These are phyloP conservation scores for Rhizomucor miehei DNA, from an alignment of 371 early-diverging fungal genomes.

Conservation along the genomic window DNA sequence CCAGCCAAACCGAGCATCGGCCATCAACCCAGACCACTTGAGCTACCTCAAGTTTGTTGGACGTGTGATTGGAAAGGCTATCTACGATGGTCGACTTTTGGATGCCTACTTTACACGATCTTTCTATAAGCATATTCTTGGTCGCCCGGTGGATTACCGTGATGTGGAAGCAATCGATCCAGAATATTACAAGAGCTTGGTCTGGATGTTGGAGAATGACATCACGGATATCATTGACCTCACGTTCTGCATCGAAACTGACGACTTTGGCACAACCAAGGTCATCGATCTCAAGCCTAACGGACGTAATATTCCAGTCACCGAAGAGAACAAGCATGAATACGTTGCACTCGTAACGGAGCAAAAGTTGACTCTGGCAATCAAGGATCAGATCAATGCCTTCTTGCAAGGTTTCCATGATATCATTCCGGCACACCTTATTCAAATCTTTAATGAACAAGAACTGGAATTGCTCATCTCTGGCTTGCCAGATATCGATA, in stretches of 20 bases:
- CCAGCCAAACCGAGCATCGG: slow-evolving; percentile 95
- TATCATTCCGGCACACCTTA: slow-evolving; percentile 85
- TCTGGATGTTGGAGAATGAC: slow-evolving; percentile 97
- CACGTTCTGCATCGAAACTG: slow-evolving; percentile 93
- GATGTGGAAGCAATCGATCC: slow-evolving; percentile 98
- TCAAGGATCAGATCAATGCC: slow-evolving; percentile 91
- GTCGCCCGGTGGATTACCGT: slow-evolving; percentile 85
- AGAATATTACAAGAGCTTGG: slow-evolving; percentile 94
- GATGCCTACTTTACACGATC: slow-evolving; percentile 98
- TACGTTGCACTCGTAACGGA: slow-evolving; percentile 93
- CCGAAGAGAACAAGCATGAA: slow-evolving; percentile 96
- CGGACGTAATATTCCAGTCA: slow-evolving; percentile 91
- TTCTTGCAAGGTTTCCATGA: slow-evolving; percentile 97
- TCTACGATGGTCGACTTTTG: slow-evolving; percentile 92
- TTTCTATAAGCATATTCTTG: slow-evolving; percentile 97
- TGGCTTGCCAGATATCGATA: slow-evolving; percentile 97
- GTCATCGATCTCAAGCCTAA: slow-evolving; percentile 87
- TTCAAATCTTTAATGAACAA: slow-evolving; percentile 97
- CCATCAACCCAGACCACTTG: slow-evolving; percentile 95
- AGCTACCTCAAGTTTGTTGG: slow-evolving; percentile 98
- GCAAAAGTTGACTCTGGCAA: slow-evolving; percentile 83
- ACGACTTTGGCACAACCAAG: slow-evolving; percentile 89
- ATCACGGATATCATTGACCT: slow-evolving; percentile 95
- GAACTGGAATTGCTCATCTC: slow-evolving; percentile 98
- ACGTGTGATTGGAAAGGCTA: slow-evolving; percentile 98